These are phyloP conservation scores for Gaertneriomyces semiglobifer DNA, from an alignment of 192 early-diverging fungal genomes.

Conservation along the genomic window DNA sequence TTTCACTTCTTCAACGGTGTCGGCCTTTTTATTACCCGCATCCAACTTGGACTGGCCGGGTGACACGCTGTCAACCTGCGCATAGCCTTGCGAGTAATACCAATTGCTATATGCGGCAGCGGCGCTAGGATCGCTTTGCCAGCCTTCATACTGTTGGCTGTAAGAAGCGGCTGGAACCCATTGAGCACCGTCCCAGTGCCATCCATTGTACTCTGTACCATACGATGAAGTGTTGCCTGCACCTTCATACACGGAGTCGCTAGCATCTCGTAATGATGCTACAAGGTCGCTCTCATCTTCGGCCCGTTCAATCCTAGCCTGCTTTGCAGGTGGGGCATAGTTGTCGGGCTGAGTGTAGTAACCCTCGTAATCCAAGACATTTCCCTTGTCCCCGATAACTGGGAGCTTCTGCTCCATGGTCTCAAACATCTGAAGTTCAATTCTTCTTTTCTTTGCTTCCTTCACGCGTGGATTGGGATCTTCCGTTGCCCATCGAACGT, in stretches of 20 bases:
- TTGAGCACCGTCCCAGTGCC: conserved; percentile 23
- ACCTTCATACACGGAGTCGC: conserved; percentile 12
- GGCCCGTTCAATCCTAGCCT: conserved; percentile 22
- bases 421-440: conserved; percentile 55
- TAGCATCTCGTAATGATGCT: conserved; percentile 19
- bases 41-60: neutral
- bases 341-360: conserved; percentile 8
- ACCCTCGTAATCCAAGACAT: conserved; percentile 53
- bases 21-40: conserved; percentile 40
- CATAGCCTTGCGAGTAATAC: conserved; percentile 6
- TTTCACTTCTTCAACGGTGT: neutral
- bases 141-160: conserved; percentile 2
- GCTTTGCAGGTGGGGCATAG: conserved; percentile 6
- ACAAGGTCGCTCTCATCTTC: conserved; percentile 28
- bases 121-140: neutral
- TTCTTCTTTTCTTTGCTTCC: conserved; percentile 52
- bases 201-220: conserved; percentile 14
- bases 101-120: conserved; percentile 2
- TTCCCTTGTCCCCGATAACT: conserved; percentile 48
- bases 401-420: conserved; percentile 58
- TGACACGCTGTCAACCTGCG: neutral
- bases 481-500: conserved; percentile 80
- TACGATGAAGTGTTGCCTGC: conserved; percentile 2
- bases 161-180: neutral
- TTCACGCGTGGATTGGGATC: conserved; percentile 68